These are phyloP conservation scores for Nematodospora anomalae DNA, from an alignment of 1,139 yeast genomes.

Conservation along the genomic window DNA sequence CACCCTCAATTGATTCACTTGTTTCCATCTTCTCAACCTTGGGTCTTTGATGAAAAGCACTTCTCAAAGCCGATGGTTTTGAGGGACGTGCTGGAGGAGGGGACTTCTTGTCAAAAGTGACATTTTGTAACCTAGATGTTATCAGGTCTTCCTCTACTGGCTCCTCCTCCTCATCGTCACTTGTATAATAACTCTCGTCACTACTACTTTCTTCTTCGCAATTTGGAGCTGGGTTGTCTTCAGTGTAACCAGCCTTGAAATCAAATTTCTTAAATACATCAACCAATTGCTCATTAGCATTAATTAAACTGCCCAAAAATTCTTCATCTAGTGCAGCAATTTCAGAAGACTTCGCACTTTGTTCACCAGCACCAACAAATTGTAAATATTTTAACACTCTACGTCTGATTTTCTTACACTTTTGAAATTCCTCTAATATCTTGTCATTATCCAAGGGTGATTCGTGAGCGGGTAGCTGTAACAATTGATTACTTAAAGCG, in stretches of 20 bases:
- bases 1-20: slow-evolving; percentile 37
- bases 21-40: slow-evolving; percentile 24
- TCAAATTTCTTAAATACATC: slow-evolving; percentile 70
- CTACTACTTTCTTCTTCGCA: slow-evolving; percentile 30
- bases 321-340: slow-evolving; percentile 59
- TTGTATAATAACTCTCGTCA: slow-evolving; percentile 47
- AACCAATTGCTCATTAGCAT: slow-evolving; percentile 88
- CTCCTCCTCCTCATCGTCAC: slow-evolving; percentile 36
- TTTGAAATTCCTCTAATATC: slow-evolving; percentile 62
- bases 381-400: slow-evolving; percentile 80
- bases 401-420: slow-evolving; percentile 75
- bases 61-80: slow-evolving; percentile 23
- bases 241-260: slow-evolving; percentile 37
- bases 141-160: slow-evolving; percentile 24
- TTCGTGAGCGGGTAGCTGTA: slow-evolving; percentile 51
- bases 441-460: slow-evolving; percentile 63
- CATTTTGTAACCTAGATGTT: slow-evolving; percentile 19
- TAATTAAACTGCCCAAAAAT: slow-evolving; percentile 78
- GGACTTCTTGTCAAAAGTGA: slow-evolving; percentile 18
- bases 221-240: slow-evolving; percentile 37
- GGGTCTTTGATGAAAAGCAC: slow-evolving; percentile 14
- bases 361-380: slow-evolving; percentile 60
- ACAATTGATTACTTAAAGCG: slow-evolving; percentile 64
- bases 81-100: slow-evolving; percentile 39
- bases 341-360: slow-evolving; percentile 28